Evolutionary conservation across 805 yeast genomes (phyloP).

Genomic region (Yarrowia keelungensis): DNA sequence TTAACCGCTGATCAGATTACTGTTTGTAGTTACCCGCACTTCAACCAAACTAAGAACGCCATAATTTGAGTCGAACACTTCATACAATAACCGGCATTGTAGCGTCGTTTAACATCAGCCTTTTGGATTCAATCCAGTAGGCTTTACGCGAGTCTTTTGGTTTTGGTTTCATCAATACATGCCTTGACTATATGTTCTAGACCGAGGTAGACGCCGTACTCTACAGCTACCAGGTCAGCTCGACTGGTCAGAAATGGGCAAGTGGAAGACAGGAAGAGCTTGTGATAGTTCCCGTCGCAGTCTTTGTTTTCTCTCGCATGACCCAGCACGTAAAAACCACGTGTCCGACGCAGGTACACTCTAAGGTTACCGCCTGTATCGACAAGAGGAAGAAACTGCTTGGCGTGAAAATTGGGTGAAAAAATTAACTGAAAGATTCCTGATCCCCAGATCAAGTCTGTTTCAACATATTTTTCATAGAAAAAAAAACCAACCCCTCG

Average conservation of each 20-base stretch:
- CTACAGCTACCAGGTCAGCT: background rate
- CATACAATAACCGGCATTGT: constrained; percentile 1
- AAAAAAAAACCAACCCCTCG: background rate
- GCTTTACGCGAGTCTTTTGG: background rate
- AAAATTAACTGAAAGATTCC: background rate
- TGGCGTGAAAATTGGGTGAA: background rate
- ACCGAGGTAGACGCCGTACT: too few relatives aligned
- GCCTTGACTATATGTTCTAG: too few relatives aligned
- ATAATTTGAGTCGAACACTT: background rate
- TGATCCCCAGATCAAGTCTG: too few relatives aligned
- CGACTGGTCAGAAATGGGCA: background rate
- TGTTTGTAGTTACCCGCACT: too few relatives aligned
- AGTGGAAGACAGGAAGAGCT: background rate
- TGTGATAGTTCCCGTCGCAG: background rate
- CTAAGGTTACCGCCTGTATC: constrained; percentile 8
- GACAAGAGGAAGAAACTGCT: background rate
- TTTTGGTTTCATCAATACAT: constrained; percentile 1
- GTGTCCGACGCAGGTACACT: constrained; percentile 33
- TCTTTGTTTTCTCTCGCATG: constrained; percentile 7
- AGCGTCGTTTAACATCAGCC: background rate
- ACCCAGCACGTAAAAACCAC: constrained; percentile 7
- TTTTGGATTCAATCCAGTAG: constrained; percentile 12
- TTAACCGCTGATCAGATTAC: too few relatives aligned
- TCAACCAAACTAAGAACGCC: too few relatives aligned
- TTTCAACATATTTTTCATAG: background rate